A percentile compares a stretch with the other conserved stretches of the same genome.
Evolutionary conservation across 306 rosid genomes (phyloP).

Genomic region (Lathyrus oleraceus): DNA sequence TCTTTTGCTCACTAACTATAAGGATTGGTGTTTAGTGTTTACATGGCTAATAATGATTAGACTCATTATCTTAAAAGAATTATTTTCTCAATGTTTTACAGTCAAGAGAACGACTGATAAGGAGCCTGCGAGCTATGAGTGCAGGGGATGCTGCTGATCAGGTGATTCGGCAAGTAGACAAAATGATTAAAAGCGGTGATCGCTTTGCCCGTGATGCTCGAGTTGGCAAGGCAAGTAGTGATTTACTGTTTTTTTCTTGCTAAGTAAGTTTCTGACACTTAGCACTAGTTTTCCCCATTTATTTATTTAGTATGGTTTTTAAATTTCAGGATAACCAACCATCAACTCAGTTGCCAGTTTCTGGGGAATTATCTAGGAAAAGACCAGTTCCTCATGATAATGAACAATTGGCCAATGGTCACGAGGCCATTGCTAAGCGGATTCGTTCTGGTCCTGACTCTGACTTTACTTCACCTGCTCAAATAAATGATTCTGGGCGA

Average conservation of each 20-base stretch:
- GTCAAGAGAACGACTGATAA: conserved; percentile 83
- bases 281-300: background rate
- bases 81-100: conserved; percentile 47
- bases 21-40: conserved; percentile 6
- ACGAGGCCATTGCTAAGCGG: conserved; percentile 64
- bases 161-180: conserved; percentile 90
- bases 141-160: conserved; percentile 98
- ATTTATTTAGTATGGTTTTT: conserved; percentile 26
- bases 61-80: conserved; percentile 9
- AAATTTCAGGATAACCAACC: conserved; percentile 69
- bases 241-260: conserved; percentile 6
- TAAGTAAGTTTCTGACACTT: conserved; percentile 21
- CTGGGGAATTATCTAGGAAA: conserved; percentile 68
- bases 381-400: conserved; percentile 62
- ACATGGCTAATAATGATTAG: conserved; percentile 23
- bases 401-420: conserved; percentile 72
- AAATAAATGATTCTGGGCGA: conserved; percentile 59
- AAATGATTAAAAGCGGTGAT: conserved; percentile 75
- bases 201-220: conserved; percentile 77
- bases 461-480: conserved; percentile 48
- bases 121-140: conserved; percentile 83
- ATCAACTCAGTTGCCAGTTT: conserved; percentile 57
- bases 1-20: conserved; percentile 4
- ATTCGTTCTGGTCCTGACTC: conserved; percentile 60
- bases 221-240: conserved; percentile 59